Percentiles rank a stretch among this genome's conserved stretches.
Evolutionary conservation across 2,329 filamentous ascomycete species (phyloP).

Genomic region (Colletotrichum sp.): DNA sequence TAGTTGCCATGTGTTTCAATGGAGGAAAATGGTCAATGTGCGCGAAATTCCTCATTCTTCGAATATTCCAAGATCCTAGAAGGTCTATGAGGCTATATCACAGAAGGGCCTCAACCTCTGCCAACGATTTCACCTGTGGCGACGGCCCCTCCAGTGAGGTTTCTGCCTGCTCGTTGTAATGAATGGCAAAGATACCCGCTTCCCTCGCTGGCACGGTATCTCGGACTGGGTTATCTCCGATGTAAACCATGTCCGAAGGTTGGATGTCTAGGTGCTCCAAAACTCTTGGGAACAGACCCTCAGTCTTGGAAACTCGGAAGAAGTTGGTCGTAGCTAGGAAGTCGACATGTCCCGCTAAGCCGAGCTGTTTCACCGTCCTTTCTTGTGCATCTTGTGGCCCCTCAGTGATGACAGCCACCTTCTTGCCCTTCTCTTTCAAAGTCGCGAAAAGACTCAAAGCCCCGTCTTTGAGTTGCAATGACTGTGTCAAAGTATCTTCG

Average conservation of each 20-base stretch:
- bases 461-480: slow-evolving; percentile 40
- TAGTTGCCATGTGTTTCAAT: neutral
- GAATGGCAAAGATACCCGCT: slow-evolving; percentile 31
- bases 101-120: slow-evolving; percentile 21
- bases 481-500: slow-evolving; percentile 30
- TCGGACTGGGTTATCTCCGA: slow-evolving; percentile 32
- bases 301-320: slow-evolving; percentile 31
- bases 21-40: neutral
- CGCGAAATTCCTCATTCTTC: neutral
- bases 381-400: slow-evolving; percentile 52
- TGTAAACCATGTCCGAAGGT: slow-evolving; percentile 29
- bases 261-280: slow-evolving; percentile 28
- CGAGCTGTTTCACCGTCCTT: slow-evolving; percentile 41
- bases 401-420: slow-evolving; percentile 50
- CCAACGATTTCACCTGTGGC: slow-evolving; percentile 21
- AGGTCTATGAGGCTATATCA: neutral
- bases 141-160: slow-evolving; percentile 8
- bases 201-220: slow-evolving; percentile 32
- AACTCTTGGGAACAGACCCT: slow-evolving; percentile 31
- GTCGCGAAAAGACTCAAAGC: slow-evolving; percentile 36
- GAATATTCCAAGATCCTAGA: neutral
- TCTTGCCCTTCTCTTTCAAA: slow-evolving; percentile 39
- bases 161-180: slow-evolving; percentile 26
- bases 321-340: slow-evolving; percentile 35
- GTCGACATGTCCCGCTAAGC: slow-evolving; percentile 29